phyloP scores from a whole-genome alignment of 1,284 basidiomycete genomes.

The Leccinum pachyderme region DNA sequence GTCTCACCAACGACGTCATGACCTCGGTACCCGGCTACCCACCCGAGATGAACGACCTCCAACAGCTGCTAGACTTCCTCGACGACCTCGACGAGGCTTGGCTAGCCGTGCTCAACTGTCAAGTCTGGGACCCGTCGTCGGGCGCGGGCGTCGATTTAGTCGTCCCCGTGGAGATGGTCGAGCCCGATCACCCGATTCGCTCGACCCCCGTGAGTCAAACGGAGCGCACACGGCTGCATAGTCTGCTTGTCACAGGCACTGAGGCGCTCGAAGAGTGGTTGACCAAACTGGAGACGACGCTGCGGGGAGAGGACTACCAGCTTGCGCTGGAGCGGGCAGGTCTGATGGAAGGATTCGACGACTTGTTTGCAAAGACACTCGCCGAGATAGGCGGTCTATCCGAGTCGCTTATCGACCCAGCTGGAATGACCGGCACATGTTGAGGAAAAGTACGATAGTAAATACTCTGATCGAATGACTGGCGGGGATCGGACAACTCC shows the following conservation, averaged over 20 bases:
- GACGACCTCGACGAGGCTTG: slow-evolving; percentile 71
- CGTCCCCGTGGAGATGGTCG: slow-evolving; percentile 35
- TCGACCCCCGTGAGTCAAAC: slow-evolving; percentile 59
- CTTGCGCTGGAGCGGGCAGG: slow-evolving; percentile 46
- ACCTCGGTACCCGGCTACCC: slow-evolving; percentile 58
- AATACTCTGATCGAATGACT: no score
- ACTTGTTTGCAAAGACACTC: slow-evolving; percentile 58
- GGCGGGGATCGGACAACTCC: no score
- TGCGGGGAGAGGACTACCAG: slow-evolving; percentile 38
- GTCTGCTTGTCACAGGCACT: slow-evolving; percentile 58
- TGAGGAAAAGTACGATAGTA: slow-evolving; percentile 13
- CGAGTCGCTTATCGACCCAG: slow-evolving; percentile 28
- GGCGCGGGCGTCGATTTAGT: slow-evolving; percentile 46
- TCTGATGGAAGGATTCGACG: slow-evolving; percentile 58
- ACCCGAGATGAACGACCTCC: slow-evolving; percentile 42
- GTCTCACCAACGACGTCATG: slow-evolving; percentile 66
- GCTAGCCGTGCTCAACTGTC: slow-evolving; percentile 57
- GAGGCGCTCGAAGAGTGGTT: slow-evolving; percentile 69
- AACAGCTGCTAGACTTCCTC: slow-evolving; percentile 57
- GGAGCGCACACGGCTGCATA: slow-evolving; percentile 62
- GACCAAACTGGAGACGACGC: slow-evolving; percentile 27
- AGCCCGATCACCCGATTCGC: slow-evolving; percentile 23
- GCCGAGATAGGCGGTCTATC: slow-evolving; percentile 49
- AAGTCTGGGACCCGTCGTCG: slow-evolving; percentile 58
- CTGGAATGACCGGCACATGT: slow-evolving; percentile 21